Conservation (phyloP, 768 basidiomycete genomes). For the Boletellus ananiceps region DNA sequence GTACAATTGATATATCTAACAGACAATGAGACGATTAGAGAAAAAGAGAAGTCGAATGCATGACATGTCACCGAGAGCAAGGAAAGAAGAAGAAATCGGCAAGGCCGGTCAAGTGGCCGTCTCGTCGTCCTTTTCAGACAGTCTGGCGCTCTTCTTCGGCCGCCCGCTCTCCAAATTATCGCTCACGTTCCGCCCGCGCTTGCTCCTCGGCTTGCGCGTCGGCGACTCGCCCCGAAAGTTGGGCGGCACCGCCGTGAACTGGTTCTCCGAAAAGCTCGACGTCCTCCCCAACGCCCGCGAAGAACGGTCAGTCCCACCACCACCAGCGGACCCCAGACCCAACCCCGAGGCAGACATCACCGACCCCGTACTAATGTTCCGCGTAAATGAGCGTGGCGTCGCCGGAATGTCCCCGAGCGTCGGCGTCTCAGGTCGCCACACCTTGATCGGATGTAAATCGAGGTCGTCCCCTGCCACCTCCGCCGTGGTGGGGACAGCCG, state of each 20-base stretch:
- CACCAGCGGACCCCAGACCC: neutral
- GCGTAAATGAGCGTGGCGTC: conserved; percentile 30
- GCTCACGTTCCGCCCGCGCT: conserved; percentile 20
- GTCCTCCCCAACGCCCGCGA: conserved; percentile 24
- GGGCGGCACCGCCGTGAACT: conserved; percentile 44
- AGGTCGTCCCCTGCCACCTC: conserved; percentile 1
- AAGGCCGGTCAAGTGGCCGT: no score
- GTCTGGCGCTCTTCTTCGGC: conserved; percentile 21
- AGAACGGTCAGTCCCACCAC: neutral
- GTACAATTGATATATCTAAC: no score
- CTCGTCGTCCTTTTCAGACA: neutral
- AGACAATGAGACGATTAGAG: no score
- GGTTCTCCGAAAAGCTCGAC: conserved; percentile 35
- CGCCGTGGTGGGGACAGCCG: neutral
- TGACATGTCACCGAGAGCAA: no score
- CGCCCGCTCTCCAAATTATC: conserved; percentile 12
- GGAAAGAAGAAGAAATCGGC: no score
- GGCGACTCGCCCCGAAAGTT: conserved; percentile 31
- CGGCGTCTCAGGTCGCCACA: neutral
- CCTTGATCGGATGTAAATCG: conserved; percentile 27
- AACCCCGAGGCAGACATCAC: neutral
- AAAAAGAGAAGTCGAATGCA: no score
- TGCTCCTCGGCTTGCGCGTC: conserved; percentile 27
- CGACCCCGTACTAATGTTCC: conserved; percentile 13
- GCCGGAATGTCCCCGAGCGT: conserved; percentile 1